Conservation (phyloP, 352 stramenopile species). For the Phytophthora pinifolia region DNA sequence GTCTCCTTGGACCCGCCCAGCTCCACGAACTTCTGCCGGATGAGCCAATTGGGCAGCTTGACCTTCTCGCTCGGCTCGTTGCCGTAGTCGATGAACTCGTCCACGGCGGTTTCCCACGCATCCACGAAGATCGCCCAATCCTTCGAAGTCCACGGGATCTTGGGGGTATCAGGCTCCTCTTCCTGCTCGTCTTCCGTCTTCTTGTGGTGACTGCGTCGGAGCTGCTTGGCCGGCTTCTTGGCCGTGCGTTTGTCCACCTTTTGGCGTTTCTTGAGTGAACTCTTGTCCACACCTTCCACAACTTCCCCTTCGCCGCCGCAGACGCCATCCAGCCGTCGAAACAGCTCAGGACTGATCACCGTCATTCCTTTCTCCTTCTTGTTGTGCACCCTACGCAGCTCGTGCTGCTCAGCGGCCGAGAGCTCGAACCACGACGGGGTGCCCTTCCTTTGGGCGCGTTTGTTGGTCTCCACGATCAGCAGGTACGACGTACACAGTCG, state of each 20-base stretch:
- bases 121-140: conserved; percentile 39
- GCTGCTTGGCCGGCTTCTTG: conserved; percentile 7
- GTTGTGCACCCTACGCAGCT: conserved; percentile 23
- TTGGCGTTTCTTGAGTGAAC: background rate
- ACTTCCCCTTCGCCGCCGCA: conserved; percentile 14
- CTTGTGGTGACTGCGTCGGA: conserved; percentile 8
- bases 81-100: conserved; percentile 35
- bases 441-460: conserved; percentile 10
- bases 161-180: conserved; percentile 9
- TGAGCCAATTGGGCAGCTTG: conserved; percentile 45
- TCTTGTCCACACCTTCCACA: no score
- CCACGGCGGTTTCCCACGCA: conserved; percentile 36
- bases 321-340: conserved; percentile 25
- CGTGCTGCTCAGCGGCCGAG: conserved; percentile 25
- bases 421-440: conserved; percentile 36
- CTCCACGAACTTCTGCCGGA: conserved; percentile 38
- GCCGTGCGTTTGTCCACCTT: conserved; percentile 3
- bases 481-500: conserved; percentile 34
- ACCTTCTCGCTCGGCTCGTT: conserved; percentile 35
- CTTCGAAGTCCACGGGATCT: conserved; percentile 21
- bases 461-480: conserved; percentile 36
- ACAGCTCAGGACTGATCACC: conserved; percentile 26
- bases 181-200: conserved; percentile 16
- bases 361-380: conserved; percentile 39
- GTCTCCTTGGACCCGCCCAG: conserved; percentile 30